Evolutionary conservation across 768 basidiomycete species (phyloP).

Genomic region (Rhizopogon roseolus): DNA sequence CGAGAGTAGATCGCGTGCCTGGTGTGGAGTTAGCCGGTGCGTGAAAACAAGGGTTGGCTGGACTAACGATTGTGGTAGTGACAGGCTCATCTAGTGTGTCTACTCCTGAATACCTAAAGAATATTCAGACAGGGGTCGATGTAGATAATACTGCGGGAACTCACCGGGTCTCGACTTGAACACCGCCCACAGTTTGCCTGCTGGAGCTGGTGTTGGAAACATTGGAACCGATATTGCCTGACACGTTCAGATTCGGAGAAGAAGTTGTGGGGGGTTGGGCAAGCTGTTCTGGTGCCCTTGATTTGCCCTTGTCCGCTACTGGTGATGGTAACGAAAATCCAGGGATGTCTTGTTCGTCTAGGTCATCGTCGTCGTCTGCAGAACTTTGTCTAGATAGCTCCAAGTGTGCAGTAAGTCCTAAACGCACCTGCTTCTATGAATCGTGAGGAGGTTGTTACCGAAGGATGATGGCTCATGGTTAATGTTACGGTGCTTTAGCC

Average conservation of each 20-base stretch:
- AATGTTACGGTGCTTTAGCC: background rate
- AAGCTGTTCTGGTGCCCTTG: constrained; percentile 52
- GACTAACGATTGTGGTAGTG: constrained; percentile 79
- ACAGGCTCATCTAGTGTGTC: constrained; percentile 95
- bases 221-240: constrained; percentile 69
- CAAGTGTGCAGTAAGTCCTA: background rate
- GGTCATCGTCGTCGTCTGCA: constrained; percentile 63
- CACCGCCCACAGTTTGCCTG: constrained; percentile 74
- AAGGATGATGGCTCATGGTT: constrained; percentile 17
- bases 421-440: constrained; percentile 77
- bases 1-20: constrained; percentile 87
- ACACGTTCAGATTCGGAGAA: constrained; percentile 37
- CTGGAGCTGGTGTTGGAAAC: constrained; percentile 36
- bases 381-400: constrained; percentile 5
- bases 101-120: constrained; percentile 61
- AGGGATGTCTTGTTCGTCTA: constrained; percentile 79
- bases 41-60: constrained; percentile 2
- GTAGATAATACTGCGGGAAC: constrained; percentile 15
- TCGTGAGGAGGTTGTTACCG: constrained; percentile 48
- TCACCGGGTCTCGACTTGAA: constrained; percentile 85
- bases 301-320: constrained; percentile 63
- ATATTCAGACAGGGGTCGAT: background rate
- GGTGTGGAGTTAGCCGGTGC: constrained; percentile 8
- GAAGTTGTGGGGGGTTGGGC: constrained; percentile 34
- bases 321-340: constrained; percentile 69